Percentiles rank a stretch among this genome's conserved stretches.
phyloP scores from a whole-genome alignment of 2,329 filamentous ascomycete genomes.

The Mariannaea sp. region DNA sequence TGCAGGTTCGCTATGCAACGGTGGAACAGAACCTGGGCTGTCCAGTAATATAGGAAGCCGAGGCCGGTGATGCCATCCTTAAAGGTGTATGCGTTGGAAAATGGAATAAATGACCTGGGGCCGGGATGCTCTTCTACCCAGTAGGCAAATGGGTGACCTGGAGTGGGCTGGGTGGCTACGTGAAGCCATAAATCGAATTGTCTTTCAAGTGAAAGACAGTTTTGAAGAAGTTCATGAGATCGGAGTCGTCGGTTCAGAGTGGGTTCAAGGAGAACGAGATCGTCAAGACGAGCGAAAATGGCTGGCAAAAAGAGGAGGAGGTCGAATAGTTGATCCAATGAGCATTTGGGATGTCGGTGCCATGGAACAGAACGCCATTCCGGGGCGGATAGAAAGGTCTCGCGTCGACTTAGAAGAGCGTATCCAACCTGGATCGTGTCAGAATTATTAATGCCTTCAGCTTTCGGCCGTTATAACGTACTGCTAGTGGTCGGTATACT shows the following conservation, averaged over 20 bases:
- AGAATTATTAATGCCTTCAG: conserved; percentile 14
- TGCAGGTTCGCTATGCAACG: conserved; percentile 54
- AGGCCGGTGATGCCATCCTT: conserved; percentile 50
- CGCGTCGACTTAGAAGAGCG: conserved; percentile 55
- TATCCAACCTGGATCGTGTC: conserved; percentile 46
- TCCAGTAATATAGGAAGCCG: conserved; percentile 60
- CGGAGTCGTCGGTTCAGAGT: conserved; percentile 49
- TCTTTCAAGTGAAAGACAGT: conserved; percentile 53
- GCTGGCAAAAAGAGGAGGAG: conserved; percentile 53
- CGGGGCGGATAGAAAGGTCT: conserved; percentile 55
- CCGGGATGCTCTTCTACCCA: conserved; percentile 46
- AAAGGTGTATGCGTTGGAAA: conserved; percentile 53
- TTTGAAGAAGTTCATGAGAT: conserved; percentile 54
- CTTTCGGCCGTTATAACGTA: conserved; percentile 43
- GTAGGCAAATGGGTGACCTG: conserved; percentile 43
- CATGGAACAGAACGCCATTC: conserved; percentile 60
- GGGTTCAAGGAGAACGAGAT: conserved; percentile 45
- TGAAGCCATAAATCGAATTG: conserved; percentile 55
- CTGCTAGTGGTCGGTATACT: conserved; percentile 58
- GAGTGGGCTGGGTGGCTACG: conserved; percentile 35
- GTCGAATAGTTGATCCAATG: conserved; percentile 59
- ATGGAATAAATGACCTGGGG: conserved; percentile 46
- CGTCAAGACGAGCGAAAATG: conserved; percentile 53
- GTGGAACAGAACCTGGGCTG: conserved; percentile 54
- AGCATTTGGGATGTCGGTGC: conserved; percentile 55